Evolutionary conservation across 2,329 filamentous ascomycete genomes (phyloP).

Genomic region (Penicillium sp.): DNA sequence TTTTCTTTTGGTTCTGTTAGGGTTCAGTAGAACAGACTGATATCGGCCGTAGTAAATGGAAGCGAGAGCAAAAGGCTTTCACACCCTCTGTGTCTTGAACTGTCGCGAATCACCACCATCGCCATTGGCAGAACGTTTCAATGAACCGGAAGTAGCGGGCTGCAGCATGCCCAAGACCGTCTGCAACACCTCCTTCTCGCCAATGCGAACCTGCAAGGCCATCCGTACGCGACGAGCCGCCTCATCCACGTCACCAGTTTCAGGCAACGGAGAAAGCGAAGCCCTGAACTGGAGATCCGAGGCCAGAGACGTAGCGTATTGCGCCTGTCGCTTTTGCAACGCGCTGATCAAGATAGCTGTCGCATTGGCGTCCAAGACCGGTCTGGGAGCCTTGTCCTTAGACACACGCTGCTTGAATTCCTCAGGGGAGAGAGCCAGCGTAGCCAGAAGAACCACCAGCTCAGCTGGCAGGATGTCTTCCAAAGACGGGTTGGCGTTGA

Average conservation of each 20-base stretch:
- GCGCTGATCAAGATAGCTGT: conserved; percentile 36
- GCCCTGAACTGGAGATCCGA: conserved; percentile 50
- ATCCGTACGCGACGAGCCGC: conserved; percentile 48
- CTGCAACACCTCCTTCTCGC: conserved; percentile 68
- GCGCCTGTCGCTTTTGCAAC: conserved; percentile 37
- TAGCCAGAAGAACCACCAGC: conserved; percentile 41
- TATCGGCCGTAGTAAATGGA: neutral
- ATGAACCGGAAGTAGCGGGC: conserved; percentile 22
- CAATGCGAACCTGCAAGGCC: conserved; percentile 67
- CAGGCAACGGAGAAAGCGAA: conserved; percentile 31
- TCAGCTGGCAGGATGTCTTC: conserved; percentile 41
- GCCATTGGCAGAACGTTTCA: conserved; percentile 34
- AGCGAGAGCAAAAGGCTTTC: conserved; percentile 5
- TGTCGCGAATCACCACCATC: conserved; percentile 28
- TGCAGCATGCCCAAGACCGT: conserved; percentile 50
- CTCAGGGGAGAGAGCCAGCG: conserved; percentile 33
- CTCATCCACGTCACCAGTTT: conserved; percentile 37
- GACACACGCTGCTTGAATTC: conserved; percentile 35
- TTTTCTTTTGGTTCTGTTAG: conserved; percentile 13
- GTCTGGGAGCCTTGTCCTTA: conserved; percentile 41
- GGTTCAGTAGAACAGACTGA: conserved; percentile 10
- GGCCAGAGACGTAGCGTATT: conserved; percentile 57
- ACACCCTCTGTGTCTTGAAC: conserved; percentile 29
- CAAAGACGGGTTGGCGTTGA: conserved; percentile 25
- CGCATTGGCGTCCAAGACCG: conserved; percentile 29